These are phyloP conservation scores for Penicillium argentinense DNA, from an alignment of 495 filamentous ascomycete species.

Conservation along the genomic window DNA sequence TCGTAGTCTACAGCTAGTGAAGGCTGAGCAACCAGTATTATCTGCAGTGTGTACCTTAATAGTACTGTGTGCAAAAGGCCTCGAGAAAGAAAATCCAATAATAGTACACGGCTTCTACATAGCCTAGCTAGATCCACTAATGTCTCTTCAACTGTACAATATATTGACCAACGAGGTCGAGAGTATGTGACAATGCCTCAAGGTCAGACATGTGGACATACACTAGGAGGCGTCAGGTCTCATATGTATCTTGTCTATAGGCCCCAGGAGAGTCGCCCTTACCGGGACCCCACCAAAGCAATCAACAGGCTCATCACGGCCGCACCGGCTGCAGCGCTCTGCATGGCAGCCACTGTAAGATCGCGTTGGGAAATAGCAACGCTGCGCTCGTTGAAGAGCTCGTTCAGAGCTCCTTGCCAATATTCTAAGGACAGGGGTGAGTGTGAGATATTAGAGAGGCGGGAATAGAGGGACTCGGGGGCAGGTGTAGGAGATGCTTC, in stretches of 20 bases:
- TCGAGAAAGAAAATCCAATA: not conserved
- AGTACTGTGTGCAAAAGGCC: not conserved
- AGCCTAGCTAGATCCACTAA: conserved; percentile 4
- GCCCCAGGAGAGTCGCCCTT: too few species aligned
- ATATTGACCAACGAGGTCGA: not conserved
- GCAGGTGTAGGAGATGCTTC: conserved; percentile 8
- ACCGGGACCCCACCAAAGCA: conserved; percentile 54
- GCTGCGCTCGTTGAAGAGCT: conserved; percentile 67
- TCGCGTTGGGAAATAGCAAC: conserved; percentile 72
- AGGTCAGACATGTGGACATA: not conserved
- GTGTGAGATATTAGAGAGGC: conserved; percentile 21
- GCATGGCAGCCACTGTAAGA: conserved; percentile 65
- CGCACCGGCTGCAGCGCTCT: conserved; percentile 73
- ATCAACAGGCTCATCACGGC: conserved; percentile 60
- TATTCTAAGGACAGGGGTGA: conserved; percentile 32
- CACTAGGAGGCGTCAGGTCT: not conserved
- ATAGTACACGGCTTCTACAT: conserved; percentile 12
- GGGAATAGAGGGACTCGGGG: conserved; percentile 25
- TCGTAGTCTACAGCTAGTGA: too few species aligned
- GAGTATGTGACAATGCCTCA: not conserved
- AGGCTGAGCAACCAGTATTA: too few species aligned
- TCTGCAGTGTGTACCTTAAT: too few species aligned
- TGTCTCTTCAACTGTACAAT: conserved; percentile 23
- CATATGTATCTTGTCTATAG: too few species aligned
- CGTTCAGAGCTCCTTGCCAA: conserved; percentile 51